phyloP scores from a whole-genome alignment of 352 stramenopile genomes.

The Globisporangium cylindrosporum region DNA sequence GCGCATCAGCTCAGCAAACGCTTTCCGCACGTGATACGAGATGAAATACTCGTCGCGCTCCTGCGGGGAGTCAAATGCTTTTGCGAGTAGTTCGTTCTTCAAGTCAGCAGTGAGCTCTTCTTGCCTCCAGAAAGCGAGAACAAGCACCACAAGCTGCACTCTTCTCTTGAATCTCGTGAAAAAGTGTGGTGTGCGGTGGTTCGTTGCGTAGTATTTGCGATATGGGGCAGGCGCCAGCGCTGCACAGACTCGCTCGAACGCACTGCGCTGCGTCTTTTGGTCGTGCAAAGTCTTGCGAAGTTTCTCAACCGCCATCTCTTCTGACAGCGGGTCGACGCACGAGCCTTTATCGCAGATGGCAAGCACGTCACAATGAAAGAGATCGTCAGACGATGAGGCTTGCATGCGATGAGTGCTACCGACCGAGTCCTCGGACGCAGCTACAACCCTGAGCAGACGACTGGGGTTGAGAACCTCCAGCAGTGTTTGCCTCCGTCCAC shows the following conservation, averaged over 20 bases:
- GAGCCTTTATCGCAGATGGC: slow-evolving; percentile 9
- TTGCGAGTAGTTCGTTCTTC: slow-evolving; percentile 33
- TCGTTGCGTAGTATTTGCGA: slow-evolving; percentile 3
- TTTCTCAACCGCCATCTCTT: slow-evolving; percentile 22
- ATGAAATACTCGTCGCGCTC: slow-evolving; percentile 42
- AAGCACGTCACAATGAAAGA: slow-evolving; percentile 3
- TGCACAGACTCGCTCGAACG: background rate
- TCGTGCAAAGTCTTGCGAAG: slow-evolving; percentile 15
- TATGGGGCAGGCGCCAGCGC: background rate
- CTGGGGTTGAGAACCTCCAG: slow-evolving; percentile 1
- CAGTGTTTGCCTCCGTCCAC: slow-evolving; percentile 7
- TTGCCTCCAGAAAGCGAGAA: slow-evolving; percentile 55
- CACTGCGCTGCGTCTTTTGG: background rate
- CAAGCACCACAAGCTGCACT: slow-evolving; percentile 25
- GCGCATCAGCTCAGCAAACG: slow-evolving; percentile 36
- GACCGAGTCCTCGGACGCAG: background rate
- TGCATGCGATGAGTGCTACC: background rate
- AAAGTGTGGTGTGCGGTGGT: background rate
- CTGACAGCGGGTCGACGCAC: slow-evolving; percentile 24
- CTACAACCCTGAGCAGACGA: slow-evolving; percentile 8
- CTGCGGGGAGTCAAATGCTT: slow-evolving; percentile 29
- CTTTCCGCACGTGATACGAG: slow-evolving; percentile 40
- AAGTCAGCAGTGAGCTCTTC: slow-evolving; percentile 47
- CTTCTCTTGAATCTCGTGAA: slow-evolving; percentile 11
- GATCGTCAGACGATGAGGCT: background rate